These are phyloP conservation scores for Diplotaxis tenuifolia DNA, from an alignment of 345 rosid genomes.

Conservation along the genomic window DNA sequence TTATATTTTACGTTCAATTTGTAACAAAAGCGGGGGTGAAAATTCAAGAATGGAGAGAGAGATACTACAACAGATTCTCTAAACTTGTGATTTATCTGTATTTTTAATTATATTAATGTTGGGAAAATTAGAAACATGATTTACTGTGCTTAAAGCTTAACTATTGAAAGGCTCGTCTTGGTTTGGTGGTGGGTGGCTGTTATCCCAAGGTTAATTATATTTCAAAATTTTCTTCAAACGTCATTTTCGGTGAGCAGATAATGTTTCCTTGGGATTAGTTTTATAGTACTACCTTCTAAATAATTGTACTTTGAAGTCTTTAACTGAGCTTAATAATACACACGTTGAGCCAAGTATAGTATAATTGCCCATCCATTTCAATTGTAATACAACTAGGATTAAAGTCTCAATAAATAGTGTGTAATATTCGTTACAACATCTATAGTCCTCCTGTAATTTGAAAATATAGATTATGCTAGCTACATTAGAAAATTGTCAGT, in stretches of 20 bases:
- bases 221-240: background rate
- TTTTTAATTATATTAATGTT: background rate
- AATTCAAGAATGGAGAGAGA: background rate
- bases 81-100: slow-evolving; percentile 5
- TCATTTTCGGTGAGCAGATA: slow-evolving; percentile 20
- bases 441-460: slow-evolving; percentile 10
- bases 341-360: slow-evolving; percentile 8
- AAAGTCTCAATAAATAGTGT: background rate
- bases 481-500: slow-evolving; percentile 28
- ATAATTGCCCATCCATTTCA: slow-evolving; percentile 11
- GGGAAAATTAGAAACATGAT: background rate
- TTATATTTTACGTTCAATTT: slow-evolving; percentile 23
- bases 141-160: slow-evolving; percentile 24
- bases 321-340: background rate
- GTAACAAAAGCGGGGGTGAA: slow-evolving; percentile 18
- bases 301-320: background rate
- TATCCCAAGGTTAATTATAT: slow-evolving; percentile 1
- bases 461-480: slow-evolving; percentile 16
- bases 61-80: slow-evolving; percentile 8
- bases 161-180: background rate
- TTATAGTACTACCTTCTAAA: background rate
- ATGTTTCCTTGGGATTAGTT: slow-evolving; percentile 26
- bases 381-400: background rate
- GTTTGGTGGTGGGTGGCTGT: slow-evolving; percentile 14
- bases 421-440: slow-evolving; percentile 10